Evolutionary conservation across 2,329 filamentous ascomycete genomes (phyloP), one percentile per base, ranked within the genome.

Genomic region (Stachybotrys chartarum): DNA sequence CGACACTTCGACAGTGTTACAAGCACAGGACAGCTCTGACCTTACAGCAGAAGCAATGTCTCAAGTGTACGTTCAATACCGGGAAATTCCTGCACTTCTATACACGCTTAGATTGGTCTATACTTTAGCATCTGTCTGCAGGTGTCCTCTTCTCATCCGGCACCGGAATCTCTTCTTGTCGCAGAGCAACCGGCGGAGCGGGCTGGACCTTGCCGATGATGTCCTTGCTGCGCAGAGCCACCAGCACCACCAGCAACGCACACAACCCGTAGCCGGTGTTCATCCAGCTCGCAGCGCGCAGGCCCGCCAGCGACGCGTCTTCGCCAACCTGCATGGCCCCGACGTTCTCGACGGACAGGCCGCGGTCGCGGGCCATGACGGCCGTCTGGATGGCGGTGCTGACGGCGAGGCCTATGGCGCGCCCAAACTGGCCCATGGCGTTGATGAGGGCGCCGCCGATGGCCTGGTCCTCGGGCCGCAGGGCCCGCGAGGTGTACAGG

Each of bases 401-500:
- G 35, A 89, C 74, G 1, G 85, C 86, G 1, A 89, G 72, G 1
- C 83, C 80, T n/a, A 89, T 78, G 0, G 85, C 80, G 7, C 86
- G 75, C 0, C 86, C 86, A 35, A 88, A 73, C 63, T 87, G 84
- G 0, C 82, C 82, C 12, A 85, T 79, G 0, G 85, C 79, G 57
- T 88, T 88, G 64, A 89, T 82, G 8, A 88, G 76, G 0, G 84
- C 86, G 1, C 85, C 86, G 0, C 85, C 86, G 0, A 89, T 68
- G 1, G 84, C 83, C 63, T 89, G 86, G 58, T 90, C 85, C 52
- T 83, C 80, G 1, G 74, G 72, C 0, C 85, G 81, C 1, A 90
- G 73, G 0, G 80, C 75, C 57, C 82, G 81, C 0, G 85, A 85
- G 0, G 82, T 85, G 64, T 87, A 88, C 0, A 90, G 75, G 0